Evolutionary conservation across 805 yeast genomes (phyloP).

Genomic region (Nakazawaea ernobii): DNA sequence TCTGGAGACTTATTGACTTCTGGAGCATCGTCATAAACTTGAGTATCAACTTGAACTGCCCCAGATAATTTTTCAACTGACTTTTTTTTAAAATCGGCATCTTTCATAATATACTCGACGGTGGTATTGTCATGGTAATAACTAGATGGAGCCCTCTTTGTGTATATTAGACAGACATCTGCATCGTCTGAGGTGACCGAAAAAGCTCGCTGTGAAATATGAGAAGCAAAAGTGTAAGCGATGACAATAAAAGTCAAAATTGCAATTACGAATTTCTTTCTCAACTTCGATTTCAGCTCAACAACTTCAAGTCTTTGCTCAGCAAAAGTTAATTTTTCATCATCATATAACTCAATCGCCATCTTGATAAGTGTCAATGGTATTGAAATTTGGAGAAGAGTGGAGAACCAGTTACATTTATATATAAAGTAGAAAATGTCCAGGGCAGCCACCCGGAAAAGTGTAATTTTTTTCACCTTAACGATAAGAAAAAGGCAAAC

Average conservation of each 20-base stretch:
- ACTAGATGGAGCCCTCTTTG: constrained; percentile 1
- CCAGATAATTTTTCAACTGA: constrained; percentile 41
- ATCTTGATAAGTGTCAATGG: neutral
- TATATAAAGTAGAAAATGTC: too few relatives aligned
- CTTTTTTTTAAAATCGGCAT: constrained; percentile 24
- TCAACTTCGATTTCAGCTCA: too few relatives aligned
- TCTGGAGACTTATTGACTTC: constrained; percentile 43
- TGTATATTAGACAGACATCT: constrained; percentile 4
- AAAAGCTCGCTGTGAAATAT: neutral
- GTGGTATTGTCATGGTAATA: constrained; percentile 6
- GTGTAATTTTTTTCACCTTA: too few relatives aligned
- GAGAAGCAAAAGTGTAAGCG: neutral
- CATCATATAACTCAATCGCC: neutral
- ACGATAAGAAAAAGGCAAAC: too few relatives aligned
- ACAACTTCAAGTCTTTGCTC: neutral
- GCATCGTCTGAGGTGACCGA: neutral
- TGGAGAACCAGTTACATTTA: too few relatives aligned
- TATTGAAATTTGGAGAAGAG: too few relatives aligned
- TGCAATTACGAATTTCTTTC: neutral
- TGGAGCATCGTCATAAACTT: constrained; percentile 42
- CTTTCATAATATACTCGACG: constrained; percentile 16
- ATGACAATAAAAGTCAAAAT: neutral
- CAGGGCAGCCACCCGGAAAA: too few relatives aligned
- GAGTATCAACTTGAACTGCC: constrained; percentile 60
- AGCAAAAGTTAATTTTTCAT: neutral